Evolutionary conservation across 495 filamentous ascomycete genomes (phyloP).

Genomic region (Xylaria palmicola): DNA sequence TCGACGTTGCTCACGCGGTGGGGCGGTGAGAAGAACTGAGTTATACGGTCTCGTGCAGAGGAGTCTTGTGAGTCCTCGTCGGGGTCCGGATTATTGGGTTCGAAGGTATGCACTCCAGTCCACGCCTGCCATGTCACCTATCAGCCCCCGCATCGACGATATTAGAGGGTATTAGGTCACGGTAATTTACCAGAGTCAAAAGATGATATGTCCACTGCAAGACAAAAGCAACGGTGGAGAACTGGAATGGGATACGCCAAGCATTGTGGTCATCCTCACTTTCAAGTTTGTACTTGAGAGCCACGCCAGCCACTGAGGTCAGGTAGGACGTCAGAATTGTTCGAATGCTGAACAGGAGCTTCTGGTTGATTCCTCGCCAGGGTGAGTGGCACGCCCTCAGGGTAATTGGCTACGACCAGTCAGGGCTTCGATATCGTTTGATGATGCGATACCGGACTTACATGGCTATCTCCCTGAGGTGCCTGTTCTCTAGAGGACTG

Average conservation of each 20-base stretch:
- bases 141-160: neutral
- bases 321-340: slow-evolving; percentile 44
- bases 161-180: neutral
- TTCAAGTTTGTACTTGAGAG: slow-evolving; percentile 43
- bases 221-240: slow-evolving; percentile 44
- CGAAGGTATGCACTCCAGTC: slow-evolving; percentile 51
- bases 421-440: slow-evolving; percentile 2
- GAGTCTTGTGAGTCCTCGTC: neutral
- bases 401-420: slow-evolving; percentile 43
- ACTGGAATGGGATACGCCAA: slow-evolving; percentile 47
- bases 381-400: slow-evolving; percentile 53
- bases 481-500: slow-evolving; percentile 24
- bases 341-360: slow-evolving; percentile 39
- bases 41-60: slow-evolving; percentile 15
- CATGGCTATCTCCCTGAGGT: slow-evolving; percentile 30
- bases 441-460: slow-evolving; percentile 22
- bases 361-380: slow-evolving; percentile 45
- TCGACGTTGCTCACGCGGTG: slow-evolving; percentile 33
- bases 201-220: slow-evolving; percentile 46
- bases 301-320: slow-evolving; percentile 34
- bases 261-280: slow-evolving; percentile 27
- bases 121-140: slow-evolving; percentile 32
- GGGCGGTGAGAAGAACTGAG: slow-evolving; percentile 40
- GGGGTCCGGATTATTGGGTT: slow-evolving; percentile 34
- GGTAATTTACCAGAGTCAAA: slow-evolving; percentile 27